phyloP scores from a whole-genome alignment of 164 flowering plant species.

The Chimonanthus praecox region DNA sequence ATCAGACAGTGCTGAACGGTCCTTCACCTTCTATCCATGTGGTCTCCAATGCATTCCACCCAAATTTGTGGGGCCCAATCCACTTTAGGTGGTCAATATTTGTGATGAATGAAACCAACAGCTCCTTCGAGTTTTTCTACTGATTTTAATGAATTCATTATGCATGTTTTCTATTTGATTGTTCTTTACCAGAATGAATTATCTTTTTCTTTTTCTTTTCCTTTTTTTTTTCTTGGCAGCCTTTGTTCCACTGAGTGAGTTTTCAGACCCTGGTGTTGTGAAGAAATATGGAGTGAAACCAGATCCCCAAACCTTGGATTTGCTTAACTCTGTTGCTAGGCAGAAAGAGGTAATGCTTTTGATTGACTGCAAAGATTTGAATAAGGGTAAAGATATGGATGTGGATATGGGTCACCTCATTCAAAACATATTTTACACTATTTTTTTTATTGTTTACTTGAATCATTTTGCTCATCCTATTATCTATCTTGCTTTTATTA shows the following conservation, averaged over 20 bases:
- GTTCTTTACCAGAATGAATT: background rate
- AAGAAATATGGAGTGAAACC: slow-evolving; percentile 78
- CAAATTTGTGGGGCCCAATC: no score
- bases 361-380: no score
- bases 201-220: background rate
- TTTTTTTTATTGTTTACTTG: no score
- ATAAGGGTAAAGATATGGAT: no score
- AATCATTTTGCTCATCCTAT: no score
- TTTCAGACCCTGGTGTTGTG: slow-evolving; percentile 45
- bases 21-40: no score
- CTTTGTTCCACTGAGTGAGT: slow-evolving; percentile 57
- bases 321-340: slow-evolving; percentile 34
- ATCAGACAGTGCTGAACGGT: no score
- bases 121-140: background rate
- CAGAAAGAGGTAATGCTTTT: slow-evolving; percentile 54
- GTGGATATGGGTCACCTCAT: no score
- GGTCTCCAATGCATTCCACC: no score
- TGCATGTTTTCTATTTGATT: background rate
- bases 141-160: background rate
- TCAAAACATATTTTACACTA: no score
- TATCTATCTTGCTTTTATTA: no score
- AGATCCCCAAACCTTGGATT: slow-evolving; percentile 70
- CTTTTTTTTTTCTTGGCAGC: slow-evolving; percentile 34
- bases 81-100: no score
- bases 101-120: background rate